These are phyloP conservation scores for Pelagomonas calceolata DNA, from an alignment of 108 stramenopile species.

Conservation along the genomic window DNA sequence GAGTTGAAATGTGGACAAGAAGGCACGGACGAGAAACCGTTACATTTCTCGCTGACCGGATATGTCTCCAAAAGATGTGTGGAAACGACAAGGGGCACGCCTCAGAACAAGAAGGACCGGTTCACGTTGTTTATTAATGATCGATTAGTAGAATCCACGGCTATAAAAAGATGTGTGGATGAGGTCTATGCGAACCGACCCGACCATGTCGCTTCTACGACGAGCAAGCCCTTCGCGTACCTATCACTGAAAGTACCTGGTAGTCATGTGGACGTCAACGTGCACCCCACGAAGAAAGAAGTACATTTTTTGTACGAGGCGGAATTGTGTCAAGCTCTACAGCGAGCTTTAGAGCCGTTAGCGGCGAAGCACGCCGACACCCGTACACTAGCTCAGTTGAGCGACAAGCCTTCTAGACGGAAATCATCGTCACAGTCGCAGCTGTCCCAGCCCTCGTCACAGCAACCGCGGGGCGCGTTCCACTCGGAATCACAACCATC, in stretches of 20 bases:
- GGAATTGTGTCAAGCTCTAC: constrained; percentile 41
- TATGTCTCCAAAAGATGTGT: not conserved
- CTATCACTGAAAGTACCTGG: constrained; percentile 65
- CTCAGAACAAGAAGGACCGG: constrained; percentile 22
- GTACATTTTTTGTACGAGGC: constrained; percentile 88
- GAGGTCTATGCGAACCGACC: constrained; percentile 50
- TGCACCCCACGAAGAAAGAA: constrained; percentile 93
- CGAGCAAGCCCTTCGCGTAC: constrained; percentile 83
- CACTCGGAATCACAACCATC: no score
- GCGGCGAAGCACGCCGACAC: not conserved
- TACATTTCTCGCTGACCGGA: not conserved
- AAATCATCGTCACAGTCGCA: no score
- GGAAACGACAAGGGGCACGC: not conserved
- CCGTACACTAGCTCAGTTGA: not conserved
- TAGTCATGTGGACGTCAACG: constrained; percentile 89
- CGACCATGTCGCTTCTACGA: constrained; percentile 3
- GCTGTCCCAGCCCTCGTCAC: no score
- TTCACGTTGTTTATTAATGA: constrained; percentile 90
- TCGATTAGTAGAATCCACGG: constrained; percentile 64
- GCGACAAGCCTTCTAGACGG: no score
- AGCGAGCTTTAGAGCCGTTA: not conserved
- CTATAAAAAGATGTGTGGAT: constrained; percentile 66
- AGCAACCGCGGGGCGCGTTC: no score
- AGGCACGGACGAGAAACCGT: not conserved
- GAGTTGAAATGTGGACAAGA: not conserved